Percentiles rank a stretch among this genome's conserved stretches.
phyloP scores from a whole-genome alignment of 1,284 basidiomycete species.

The Leccinum fallax region DNA sequence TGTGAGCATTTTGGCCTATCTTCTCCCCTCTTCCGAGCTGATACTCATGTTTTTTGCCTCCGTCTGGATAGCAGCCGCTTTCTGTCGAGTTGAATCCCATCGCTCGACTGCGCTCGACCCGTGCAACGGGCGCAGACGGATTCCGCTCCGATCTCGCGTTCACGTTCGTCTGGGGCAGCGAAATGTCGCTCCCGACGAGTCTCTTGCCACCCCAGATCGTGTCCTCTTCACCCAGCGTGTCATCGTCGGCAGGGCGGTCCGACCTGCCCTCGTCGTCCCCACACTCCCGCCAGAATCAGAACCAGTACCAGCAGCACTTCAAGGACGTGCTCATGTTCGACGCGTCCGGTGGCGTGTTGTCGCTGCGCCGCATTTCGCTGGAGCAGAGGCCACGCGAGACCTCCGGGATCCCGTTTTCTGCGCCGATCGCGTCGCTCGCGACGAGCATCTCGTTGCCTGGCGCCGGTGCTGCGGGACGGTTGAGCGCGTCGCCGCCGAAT shows the following conservation, averaged over 20 bases:
- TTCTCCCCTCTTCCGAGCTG: not conserved
- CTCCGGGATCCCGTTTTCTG: conserved; percentile 26
- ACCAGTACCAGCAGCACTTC: conserved; percentile 49
- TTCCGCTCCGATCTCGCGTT: conserved; percentile 51
- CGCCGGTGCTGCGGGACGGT: conserved; percentile 36
- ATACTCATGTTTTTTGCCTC: conserved; percentile 6
- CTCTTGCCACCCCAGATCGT: conserved; percentile 40
- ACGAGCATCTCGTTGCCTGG: conserved; percentile 51
- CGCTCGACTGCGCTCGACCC: conserved; percentile 52
- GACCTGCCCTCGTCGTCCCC: conserved; percentile 42
- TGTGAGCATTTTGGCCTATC: conserved; percentile 34
- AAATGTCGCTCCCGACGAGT: conserved; percentile 40
- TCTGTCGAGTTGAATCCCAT: conserved; percentile 60
- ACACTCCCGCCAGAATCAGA: conserved; percentile 28
- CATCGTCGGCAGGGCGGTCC: conserved; percentile 29
- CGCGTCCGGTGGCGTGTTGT: conserved; percentile 56
- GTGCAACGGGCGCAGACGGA: conserved; percentile 36
- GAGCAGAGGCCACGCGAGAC: conserved; percentile 40
- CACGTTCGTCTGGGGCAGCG: conserved; percentile 49
- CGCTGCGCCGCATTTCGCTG: conserved; percentile 54
- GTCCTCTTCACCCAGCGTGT: conserved; percentile 38
- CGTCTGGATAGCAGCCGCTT: conserved; percentile 45
- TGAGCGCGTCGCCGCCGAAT: conserved; percentile 29
- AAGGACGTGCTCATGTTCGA: conserved; percentile 72
- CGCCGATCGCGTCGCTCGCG: conserved; percentile 40